A percentile compares a stretch with the other conserved stretches of the same genome.
Conservation (phyloP, 352 stramenopile species). For the Globisporangium okanoganense region DNA sequence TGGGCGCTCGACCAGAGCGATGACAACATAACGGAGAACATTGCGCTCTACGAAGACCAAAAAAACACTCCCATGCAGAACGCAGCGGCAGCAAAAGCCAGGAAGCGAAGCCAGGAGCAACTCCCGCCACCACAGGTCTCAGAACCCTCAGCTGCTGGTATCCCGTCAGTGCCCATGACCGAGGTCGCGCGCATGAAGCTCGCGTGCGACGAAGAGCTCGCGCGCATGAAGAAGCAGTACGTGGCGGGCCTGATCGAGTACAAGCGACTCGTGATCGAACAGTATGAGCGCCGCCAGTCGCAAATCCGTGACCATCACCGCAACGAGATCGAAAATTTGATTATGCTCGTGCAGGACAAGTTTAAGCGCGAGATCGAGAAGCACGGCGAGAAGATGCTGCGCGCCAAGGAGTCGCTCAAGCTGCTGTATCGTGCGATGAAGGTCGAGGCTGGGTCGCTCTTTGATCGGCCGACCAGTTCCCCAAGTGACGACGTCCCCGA, state of each 20-base stretch:
- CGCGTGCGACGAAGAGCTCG: conserved; percentile 36
- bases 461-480: neutral
- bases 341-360: conserved; percentile 56
- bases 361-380: conserved; percentile 56
- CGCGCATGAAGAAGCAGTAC: conserved; percentile 55
- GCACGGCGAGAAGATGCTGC: conserved; percentile 40
- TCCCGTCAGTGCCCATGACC: conserved; percentile 15
- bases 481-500: neutral
- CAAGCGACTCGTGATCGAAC: conserved; percentile 68
- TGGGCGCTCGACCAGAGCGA: conserved; percentile 30
- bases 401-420: conserved; percentile 60
- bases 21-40: conserved; percentile 30
- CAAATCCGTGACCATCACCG: conserved; percentile 56
- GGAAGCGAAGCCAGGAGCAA: neutral
- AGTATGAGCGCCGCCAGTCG: conserved; percentile 55
- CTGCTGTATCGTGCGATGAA: conserved; percentile 52
- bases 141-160: neutral
- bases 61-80: conserved; percentile 20
- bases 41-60: conserved; percentile 53
- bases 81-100: neutral
- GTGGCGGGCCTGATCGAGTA: conserved; percentile 55
- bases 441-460: neutral
- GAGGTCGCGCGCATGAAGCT: conserved; percentile 41
- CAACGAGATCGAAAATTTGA: conserved; percentile 56
- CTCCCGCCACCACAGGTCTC: neutral